Base-by-base conservation (phyloP, 257 asterid species). In the Capsicum chinense region DNA sequence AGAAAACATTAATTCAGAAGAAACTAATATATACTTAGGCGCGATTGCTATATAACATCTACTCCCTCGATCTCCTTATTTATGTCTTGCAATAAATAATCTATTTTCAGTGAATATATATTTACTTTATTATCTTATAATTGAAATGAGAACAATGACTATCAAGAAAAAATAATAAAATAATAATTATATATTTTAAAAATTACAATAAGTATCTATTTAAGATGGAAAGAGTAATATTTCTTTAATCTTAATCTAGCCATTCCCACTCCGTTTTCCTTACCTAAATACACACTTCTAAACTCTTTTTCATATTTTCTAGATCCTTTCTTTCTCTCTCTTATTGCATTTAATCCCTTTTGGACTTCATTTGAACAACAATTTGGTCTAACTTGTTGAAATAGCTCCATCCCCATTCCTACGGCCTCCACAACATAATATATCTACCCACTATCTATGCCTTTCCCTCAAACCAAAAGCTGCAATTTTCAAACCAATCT, bases 341-440 rank as follows among this genome's bases (percentile, higher is more conserved):
- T 80, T 9, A 39, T 19, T 52, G 35, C 57, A 13, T 26, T 16
- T 56, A 9, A 79, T 26, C 73, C 7, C 10, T 58, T 33, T 50
- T 60, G 37, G 13, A 35, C 67, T 42, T 39, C 54, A 56, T 79
- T 79, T n/a, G 6, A 58, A 58, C 33, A 15, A n/a, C 13, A 14
- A 56, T 82, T 33, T 82, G 67, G 60, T 82, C 56, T 64, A 67
- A 21, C 62, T 50, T 82, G 47, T 63, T 66, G 62, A 66, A 14
- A 13, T 66, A 57, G 85, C 68, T 52, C 85, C 60, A 67, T 68
- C 76, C 85, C 19, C 80, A 82, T 67, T 82, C 79, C 66, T 52
- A 67, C 33, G 33, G 33, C 80, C 64, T 67, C 67, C 80, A 82
- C 54, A 21, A 39, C 2, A 26, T 39, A 62, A 39, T 39, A 26